A percentile compares a stretch with the other conserved stretches of the same genome.
Evolutionary conservation across 192 early-diverging fungal genomes (phyloP).

Genomic region (Coemansia sp.): DNA sequence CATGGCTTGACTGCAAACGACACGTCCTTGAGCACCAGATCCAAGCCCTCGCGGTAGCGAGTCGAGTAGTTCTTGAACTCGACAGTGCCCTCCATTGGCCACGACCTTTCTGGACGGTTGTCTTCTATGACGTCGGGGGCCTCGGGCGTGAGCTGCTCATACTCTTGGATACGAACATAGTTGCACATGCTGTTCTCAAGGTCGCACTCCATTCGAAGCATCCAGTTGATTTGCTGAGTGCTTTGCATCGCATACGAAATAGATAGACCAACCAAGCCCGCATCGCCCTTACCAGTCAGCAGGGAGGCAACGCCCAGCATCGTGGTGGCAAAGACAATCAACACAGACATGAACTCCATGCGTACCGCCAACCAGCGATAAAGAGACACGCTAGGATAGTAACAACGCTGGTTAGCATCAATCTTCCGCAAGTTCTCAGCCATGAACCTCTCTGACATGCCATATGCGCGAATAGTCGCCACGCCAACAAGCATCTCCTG

Average conservation of each 20-base stretch:
- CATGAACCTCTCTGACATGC: constrained; percentile 60
- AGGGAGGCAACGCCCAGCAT: constrained; percentile 67
- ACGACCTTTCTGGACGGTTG: constrained; percentile 55
- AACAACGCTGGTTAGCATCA: constrained; percentile 75
- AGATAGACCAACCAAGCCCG: constrained; percentile 65
- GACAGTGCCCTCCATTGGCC: constrained; percentile 75
- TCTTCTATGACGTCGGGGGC: no score
- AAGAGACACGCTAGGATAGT: constrained; percentile 66
- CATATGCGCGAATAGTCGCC: constrained; percentile 65
- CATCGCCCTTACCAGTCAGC: constrained; percentile 58
- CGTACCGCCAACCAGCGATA: constrained; percentile 71
- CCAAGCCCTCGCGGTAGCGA: constrained; percentile 78
- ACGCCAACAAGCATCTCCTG: constrained; percentile 61
- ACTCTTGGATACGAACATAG: no score
- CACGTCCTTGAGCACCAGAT: no score
- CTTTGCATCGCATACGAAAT: constrained; percentile 68
- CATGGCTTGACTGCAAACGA: constrained; percentile 33
- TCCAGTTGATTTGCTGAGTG: constrained; percentile 84
- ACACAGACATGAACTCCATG: constrained; percentile 73
- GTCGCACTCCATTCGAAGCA: constrained; percentile 82
- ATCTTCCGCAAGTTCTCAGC: constrained; percentile 65
- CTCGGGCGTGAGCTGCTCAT: no score
- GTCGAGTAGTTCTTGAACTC: constrained; percentile 75
- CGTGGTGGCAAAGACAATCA: constrained; percentile 77
- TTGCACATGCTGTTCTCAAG: constrained; percentile 74